Evolutionary conservation across 306 rosid genomes (phyloP).

Genomic region (Macrotyloma uniflorum): DNA sequence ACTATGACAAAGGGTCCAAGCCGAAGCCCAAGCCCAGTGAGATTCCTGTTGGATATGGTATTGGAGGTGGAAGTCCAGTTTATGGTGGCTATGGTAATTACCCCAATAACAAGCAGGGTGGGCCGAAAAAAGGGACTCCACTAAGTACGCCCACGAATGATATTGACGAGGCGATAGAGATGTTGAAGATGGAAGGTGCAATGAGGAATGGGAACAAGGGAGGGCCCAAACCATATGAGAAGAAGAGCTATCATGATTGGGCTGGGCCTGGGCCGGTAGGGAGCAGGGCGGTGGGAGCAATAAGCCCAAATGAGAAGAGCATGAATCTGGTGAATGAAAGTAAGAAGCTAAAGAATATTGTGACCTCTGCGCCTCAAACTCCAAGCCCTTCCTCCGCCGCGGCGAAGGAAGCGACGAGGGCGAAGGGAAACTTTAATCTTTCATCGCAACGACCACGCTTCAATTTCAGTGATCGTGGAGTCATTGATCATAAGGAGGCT

Average conservation of each 20-base stretch:
- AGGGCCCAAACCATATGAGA: not conserved
- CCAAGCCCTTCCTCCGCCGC: no score
- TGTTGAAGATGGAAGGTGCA: constrained; percentile 43
- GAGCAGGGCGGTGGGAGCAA: no score
- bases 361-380: not conserved
- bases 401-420: no score
- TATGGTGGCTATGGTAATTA: not conserved
- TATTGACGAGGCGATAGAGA: constrained; percentile 30
- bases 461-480: not conserved
- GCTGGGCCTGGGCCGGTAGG: no score
- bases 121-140: constrained; percentile 38
- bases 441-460: not conserved
- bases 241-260: not conserved
- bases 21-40: not conserved
- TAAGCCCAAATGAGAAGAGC: constrained; percentile 15
- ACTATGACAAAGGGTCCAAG: not conserved
- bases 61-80: constrained; percentile 7
- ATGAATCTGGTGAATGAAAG: constrained; percentile 39
- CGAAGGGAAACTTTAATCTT: not conserved
- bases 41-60: not conserved
- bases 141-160: constrained; percentile 52
- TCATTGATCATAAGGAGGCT: constrained; percentile 27
- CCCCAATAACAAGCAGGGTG: not conserved
- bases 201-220: not conserved
- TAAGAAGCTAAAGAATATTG: constrained; percentile 4